Percentiles rank a stretch among this genome's conserved stretches.
Evolutionary conservation across 176 grass and related monocot species (phyloP).

Genomic region (Rhynchospora tenuis): DNA sequence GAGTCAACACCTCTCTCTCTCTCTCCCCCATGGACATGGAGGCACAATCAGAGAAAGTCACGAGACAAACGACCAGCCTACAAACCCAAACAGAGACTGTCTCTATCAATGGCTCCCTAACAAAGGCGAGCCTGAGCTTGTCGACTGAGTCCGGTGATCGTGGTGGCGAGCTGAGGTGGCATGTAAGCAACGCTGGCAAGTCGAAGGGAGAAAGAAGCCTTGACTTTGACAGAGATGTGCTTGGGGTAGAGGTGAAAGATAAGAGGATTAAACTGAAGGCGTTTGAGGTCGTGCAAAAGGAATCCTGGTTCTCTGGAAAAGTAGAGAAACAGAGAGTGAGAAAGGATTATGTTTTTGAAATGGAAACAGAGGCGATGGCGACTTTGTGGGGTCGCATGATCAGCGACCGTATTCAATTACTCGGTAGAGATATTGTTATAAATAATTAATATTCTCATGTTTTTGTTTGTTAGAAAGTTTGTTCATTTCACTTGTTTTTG

Average conservation of each 20-base stretch:
- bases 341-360: slow-evolving; percentile 52
- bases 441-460: too few relatives aligned
- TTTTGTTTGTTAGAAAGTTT: too few relatives aligned
- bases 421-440: slow-evolving; percentile 28
- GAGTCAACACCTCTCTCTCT: too few relatives aligned
- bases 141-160: neutral
- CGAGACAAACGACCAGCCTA: neutral
- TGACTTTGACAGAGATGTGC: slow-evolving; percentile 46
- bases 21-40: too few relatives aligned
- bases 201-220: slow-evolving; percentile 20
- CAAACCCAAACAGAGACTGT: slow-evolving; percentile 9
- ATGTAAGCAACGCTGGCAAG: neutral
- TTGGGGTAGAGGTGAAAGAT: slow-evolving; percentile 34
- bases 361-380: slow-evolving; percentile 35
- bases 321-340: slow-evolving; percentile 28
- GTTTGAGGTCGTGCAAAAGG: slow-evolving; percentile 20
- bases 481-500: neutral
- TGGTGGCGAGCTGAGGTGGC: slow-evolving; percentile 37
- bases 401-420: slow-evolving; percentile 24
- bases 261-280: slow-evolving; percentile 35
- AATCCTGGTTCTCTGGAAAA: neutral
- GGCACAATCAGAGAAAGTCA: too few relatives aligned
- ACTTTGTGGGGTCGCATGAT: slow-evolving; percentile 29
- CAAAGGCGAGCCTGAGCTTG: slow-evolving; percentile 30
- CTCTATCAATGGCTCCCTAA: slow-evolving; percentile 36